Evolutionary conservation across 108 stramenopile genomes (phyloP).

Genomic region (Nannochloropsis oceanica): DNA sequence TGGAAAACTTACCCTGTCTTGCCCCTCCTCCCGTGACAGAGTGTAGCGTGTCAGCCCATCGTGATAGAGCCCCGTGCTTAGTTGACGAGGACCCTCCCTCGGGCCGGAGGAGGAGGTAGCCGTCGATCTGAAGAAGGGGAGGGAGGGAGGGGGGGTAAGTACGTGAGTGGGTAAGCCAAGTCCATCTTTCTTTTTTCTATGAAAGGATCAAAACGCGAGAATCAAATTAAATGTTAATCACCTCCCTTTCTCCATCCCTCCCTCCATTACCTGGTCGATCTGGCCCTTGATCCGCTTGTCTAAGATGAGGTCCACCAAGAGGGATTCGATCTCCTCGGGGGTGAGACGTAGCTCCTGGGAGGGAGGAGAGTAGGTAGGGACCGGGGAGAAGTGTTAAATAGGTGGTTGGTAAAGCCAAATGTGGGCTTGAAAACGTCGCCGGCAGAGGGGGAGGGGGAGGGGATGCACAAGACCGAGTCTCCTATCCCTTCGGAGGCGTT

Average conservation of each 20-base stretch:
- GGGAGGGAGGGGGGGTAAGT: background rate
- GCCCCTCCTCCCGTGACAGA: background rate
- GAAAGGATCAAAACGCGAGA: too few relatives aligned
- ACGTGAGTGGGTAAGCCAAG: too few relatives aligned
- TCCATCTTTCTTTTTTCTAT: too few relatives aligned
- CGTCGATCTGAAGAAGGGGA: background rate
- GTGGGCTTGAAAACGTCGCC: background rate
- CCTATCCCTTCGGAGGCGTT: too few relatives aligned
- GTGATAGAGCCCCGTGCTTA: background rate
- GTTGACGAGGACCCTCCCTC: background rate
- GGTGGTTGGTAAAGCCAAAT: background rate
- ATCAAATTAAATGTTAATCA: too few relatives aligned
- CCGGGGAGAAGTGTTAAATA: background rate
- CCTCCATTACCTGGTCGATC: slow-evolving; percentile 12
- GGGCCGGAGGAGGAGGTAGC: background rate
- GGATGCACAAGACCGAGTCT: too few relatives aligned
- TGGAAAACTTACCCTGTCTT: background rate
- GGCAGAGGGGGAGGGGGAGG: background rate
- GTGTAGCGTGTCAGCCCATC: background rate
- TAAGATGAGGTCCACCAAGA: slow-evolving; percentile 27
- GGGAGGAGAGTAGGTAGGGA: background rate
- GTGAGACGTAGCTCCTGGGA: slow-evolving; percentile 18
- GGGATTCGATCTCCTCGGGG: slow-evolving; percentile 3
- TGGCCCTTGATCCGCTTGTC: slow-evolving; percentile 8
- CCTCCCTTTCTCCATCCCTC: background rate